Base-by-base conservation (phyloP, 495 filamentous ascomycete species). In the Talaromyces thailandensis region DNA sequence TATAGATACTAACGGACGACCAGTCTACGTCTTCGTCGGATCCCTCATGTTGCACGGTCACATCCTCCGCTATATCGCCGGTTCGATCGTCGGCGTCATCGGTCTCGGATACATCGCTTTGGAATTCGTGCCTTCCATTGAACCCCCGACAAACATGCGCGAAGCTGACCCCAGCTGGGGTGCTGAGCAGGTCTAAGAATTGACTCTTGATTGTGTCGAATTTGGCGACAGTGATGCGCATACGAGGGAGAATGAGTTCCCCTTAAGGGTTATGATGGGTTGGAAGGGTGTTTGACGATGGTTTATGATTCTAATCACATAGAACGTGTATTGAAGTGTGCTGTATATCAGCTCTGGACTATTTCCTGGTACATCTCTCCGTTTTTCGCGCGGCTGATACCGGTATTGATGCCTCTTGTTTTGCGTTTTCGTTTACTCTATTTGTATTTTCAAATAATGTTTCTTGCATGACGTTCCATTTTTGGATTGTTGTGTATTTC, bases 101-200 rank as follows among this genome's bases (percentile, higher is more conserved):
- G 93, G 93, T 60, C 67, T 95, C 45, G 87, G 72, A 40, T 98
- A 97, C 75, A 77, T 85, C 56, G 89, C 82, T 21, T 84, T 98
- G 65, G 93, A 98, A 77, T 99, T 91, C 75, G 87, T 97, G 62
- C 94, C 95, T 0, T 92, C 87, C 43, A 96, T 99, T 70, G 94
- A 99, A 81, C 93, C 95, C 23, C 95, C 95, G 21, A 87, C 91
- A 67, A 99, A 96, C 79, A 99, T 99, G 95, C 86, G 94, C 73
- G 92, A 96, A 74, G 81, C 82, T 62, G 91, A 94, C 75, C 87
- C 84, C 62, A 86, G 91, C 66, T 96, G 92, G 92, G 92, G 92
- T 63, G 90, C 91, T 56, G 92, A 96, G 80, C 86, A 94, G 79
- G 88, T 96, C 58, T 96, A 87, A 75, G 35, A 29, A 21, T 18